Evolutionary conservation across 108 stramenopile genomes (phyloP).

Genomic region (Nitzschia putrida): DNA sequence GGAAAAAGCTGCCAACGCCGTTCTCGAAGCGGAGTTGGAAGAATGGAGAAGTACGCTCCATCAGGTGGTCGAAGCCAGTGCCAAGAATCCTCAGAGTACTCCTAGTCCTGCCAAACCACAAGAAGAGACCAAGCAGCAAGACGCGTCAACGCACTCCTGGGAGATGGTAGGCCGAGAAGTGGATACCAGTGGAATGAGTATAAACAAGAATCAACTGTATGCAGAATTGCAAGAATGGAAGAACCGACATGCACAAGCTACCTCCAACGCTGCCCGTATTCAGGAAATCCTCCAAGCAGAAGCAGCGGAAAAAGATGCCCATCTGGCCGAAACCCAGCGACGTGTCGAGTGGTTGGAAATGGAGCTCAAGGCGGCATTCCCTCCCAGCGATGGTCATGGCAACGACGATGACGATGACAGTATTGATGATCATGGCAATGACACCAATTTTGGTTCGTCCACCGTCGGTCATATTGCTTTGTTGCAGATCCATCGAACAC

Average conservation of each 20-base stretch:
- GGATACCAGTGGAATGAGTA: background rate
- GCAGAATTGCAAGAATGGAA: slow-evolving; percentile 15
- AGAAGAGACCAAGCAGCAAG: slow-evolving; percentile 2
- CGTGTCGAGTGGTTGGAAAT: slow-evolving; percentile 13
- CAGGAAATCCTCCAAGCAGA: slow-evolving; percentile 18
- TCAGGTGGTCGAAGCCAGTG: slow-evolving; percentile 1
- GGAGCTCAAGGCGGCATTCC: slow-evolving; percentile 1
- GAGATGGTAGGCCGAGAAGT: background rate
- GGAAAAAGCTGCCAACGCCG: slow-evolving; percentile 14
- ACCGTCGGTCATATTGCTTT: slow-evolving; percentile 5
- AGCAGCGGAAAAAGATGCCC: background rate
- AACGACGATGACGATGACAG: background rate
- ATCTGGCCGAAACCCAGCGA: slow-evolving; percentile 9
- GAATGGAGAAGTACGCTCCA: slow-evolving; percentile 1
- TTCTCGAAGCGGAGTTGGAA: slow-evolving; percentile 13
- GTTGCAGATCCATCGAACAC: slow-evolving; percentile 3
- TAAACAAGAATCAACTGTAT: background rate
- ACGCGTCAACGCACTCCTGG: too few species aligned
- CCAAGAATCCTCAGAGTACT: background rate
- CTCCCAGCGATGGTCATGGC: background rate
- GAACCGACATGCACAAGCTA: slow-evolving; percentile 13
- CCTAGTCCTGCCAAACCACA: background rate
- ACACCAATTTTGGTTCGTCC: background rate
- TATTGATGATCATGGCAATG: background rate
- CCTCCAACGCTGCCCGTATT: slow-evolving; percentile 7